A percentile compares a stretch with the other conserved stretches of the same genome.
Evolutionary conservation across 2,329 filamentous ascomycete species (phyloP).

Genomic region (Fusarium longipes): DNA sequence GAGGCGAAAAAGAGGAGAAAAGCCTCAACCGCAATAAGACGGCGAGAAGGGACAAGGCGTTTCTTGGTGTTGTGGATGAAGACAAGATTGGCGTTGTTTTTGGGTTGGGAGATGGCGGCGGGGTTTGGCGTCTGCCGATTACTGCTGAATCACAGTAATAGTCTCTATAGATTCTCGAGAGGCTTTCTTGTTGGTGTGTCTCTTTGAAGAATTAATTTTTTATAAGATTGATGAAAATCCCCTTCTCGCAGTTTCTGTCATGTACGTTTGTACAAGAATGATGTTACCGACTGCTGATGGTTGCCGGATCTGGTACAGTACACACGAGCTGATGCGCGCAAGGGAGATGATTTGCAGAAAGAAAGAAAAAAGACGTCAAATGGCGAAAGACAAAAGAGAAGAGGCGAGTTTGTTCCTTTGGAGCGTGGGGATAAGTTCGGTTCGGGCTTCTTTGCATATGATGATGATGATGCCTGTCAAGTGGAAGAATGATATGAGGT

Average conservation of each 20-base stretch:
- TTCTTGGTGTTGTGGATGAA: conserved; percentile 27
- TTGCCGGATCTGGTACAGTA: conserved; percentile 37
- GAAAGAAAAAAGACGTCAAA: conserved; percentile 21
- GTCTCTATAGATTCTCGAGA: not conserved
- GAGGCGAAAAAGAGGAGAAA: conserved; percentile 27
- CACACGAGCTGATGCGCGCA: conserved; percentile 16
- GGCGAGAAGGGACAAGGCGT: not conserved
- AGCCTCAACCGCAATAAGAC: conserved; percentile 18
- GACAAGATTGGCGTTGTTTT: conserved; percentile 17
- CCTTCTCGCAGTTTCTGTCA: conserved; percentile 1
- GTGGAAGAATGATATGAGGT: conserved; percentile 23
- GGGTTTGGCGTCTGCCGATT: conserved; percentile 28
- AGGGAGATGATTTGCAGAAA: not conserved
- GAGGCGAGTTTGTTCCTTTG: conserved; percentile 5
- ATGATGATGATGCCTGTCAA: not conserved
- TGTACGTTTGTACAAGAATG: conserved; percentile 28
- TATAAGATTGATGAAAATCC: conserved; percentile 14
- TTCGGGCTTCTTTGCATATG: conserved; percentile 15
- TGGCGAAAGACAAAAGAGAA: conserved; percentile 9
- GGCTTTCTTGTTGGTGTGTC: not conserved
- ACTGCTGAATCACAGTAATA: conserved; percentile 21
- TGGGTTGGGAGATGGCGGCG: conserved; percentile 25
- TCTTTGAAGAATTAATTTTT: not conserved
- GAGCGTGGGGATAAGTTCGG: conserved; percentile 11
- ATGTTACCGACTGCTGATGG: conserved; percentile 36